Evolutionary conservation across 805 yeast species (phyloP).

Genomic region (Kazachstania bromeliacearum): DNA sequence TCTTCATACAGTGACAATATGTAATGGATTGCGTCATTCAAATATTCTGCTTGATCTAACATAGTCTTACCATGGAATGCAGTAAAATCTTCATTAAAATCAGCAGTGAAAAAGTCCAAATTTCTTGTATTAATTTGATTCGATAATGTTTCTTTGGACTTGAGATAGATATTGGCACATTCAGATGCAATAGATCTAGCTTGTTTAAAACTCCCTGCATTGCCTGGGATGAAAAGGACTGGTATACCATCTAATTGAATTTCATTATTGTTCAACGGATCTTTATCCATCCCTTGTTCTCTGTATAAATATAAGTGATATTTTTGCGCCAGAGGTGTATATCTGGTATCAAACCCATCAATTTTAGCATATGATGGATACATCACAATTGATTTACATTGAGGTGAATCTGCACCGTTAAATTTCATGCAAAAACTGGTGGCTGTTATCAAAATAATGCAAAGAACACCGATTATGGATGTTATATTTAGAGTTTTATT

Average conservation of each 20-base stretch:
- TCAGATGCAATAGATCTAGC: constrained; percentile 88
- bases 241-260: constrained; percentile 63
- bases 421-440: constrained; percentile 13
- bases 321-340: constrained; percentile 49
- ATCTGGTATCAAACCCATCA: constrained; percentile 62
- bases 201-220: constrained; percentile 90
- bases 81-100: constrained; percentile 91
- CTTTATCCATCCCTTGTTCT: constrained; percentile 61
- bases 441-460: constrained; percentile 8
- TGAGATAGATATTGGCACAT: constrained; percentile 46
- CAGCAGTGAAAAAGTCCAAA: constrained; percentile 83
- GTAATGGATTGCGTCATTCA: constrained; percentile 77
- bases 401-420: constrained; percentile 40
- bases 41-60: constrained; percentile 85
- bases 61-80: constrained; percentile 93
- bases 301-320: constrained; percentile 80
- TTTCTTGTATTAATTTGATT: constrained; percentile 31
- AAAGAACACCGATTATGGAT: constrained; percentile 13
- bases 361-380: constrained; percentile 74
- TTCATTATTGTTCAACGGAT: constrained; percentile 37
- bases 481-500: not conserved
- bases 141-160: constrained; percentile 16
- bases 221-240: constrained; percentile 89
- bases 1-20: constrained; percentile 57
- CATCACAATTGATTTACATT: constrained; percentile 69